A percentile compares a stretch with the other conserved stretches of the same genome.
These are phyloP conservation scores for Mycena capillaripes DNA, from an alignment of 768 basidiomycete genomes.

Conservation along the genomic window DNA sequence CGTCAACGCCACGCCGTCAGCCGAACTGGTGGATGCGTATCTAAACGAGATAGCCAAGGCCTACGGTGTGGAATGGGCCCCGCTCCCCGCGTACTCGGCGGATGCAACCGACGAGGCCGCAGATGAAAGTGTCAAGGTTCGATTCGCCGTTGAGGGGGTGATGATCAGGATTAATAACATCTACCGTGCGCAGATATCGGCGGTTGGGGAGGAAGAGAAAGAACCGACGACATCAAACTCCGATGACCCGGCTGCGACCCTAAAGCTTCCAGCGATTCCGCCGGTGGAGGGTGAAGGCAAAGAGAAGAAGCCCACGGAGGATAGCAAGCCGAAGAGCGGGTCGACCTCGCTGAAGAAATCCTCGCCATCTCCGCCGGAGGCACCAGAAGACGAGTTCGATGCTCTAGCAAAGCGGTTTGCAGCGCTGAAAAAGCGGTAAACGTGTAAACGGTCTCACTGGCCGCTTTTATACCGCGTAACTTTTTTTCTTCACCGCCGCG, in stretches of 20 bases:
- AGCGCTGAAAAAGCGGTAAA: constrained; percentile 85
- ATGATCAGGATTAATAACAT: constrained; percentile 19
- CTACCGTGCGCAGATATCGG: constrained; percentile 19
- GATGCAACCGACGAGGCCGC: constrained; percentile 40
- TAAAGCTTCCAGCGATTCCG: constrained; percentile 66
- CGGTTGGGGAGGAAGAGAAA: constrained; percentile 38
- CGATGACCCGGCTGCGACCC: constrained; percentile 46
- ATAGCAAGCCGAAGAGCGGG: constrained; percentile 39
- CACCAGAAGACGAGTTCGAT: constrained; percentile 76
- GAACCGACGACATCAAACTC: constrained; percentile 44
- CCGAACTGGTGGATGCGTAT: constrained; percentile 88
- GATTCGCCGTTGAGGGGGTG: constrained; percentile 32
- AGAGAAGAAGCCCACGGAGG: constrained; percentile 43
- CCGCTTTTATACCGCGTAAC: not conserved
- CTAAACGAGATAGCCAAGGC: constrained; percentile 90
- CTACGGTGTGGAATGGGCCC: constrained; percentile 81
- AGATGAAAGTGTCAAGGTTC: constrained; percentile 57
- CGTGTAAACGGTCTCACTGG: not conserved
- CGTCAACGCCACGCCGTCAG: constrained; percentile 74
- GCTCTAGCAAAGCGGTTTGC: constrained; percentile 86
- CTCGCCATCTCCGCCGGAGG: constrained; percentile 43
- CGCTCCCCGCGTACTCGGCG: constrained; percentile 45
- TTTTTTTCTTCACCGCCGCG: not conserved
- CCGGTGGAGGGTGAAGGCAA: constrained; percentile 63
- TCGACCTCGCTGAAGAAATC: constrained; percentile 42